Conservation (phyloP, 176 grass and related monocot species). For the Poa pratensis region DNA sequence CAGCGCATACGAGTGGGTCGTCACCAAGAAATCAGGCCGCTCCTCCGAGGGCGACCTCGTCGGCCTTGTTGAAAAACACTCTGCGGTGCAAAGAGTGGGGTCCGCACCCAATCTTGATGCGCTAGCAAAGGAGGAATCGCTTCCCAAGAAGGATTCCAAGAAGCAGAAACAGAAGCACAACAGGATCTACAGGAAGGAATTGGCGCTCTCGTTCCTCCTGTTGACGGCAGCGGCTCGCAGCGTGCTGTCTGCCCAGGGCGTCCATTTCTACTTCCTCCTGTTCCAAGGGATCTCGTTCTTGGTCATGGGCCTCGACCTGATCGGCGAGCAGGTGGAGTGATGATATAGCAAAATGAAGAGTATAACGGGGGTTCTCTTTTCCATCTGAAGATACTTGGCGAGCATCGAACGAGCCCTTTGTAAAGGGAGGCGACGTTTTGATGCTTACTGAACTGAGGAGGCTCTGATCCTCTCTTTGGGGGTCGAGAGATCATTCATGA, state of each 20-base stretch:
- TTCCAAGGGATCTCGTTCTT: slow-evolving; percentile 80
- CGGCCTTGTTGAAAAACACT: slow-evolving; percentile 54
- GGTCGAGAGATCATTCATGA: slow-evolving; percentile 38
- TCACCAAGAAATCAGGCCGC: slow-evolving; percentile 87
- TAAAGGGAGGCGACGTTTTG: slow-evolving; percentile 43
- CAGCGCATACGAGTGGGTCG: slow-evolving; percentile 90
- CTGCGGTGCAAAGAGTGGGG: slow-evolving; percentile 52
- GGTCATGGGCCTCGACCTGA: slow-evolving; percentile 77
- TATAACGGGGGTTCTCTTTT: slow-evolving; percentile 34
- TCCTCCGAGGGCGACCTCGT: slow-evolving; percentile 66
- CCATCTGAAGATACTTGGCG: slow-evolving; percentile 48
- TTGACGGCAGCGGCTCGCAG: slow-evolving; percentile 71
- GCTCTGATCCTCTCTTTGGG: slow-evolving; percentile 38
- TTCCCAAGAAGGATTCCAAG: slow-evolving; percentile 60
- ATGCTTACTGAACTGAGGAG: slow-evolving; percentile 22
- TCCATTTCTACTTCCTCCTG: slow-evolving; percentile 85
- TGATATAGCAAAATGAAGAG: slow-evolving; percentile 16
- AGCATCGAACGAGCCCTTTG: slow-evolving; percentile 52
- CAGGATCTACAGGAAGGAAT: slow-evolving; percentile 82
- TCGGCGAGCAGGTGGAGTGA: slow-evolving; percentile 82
- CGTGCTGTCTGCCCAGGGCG: slow-evolving; percentile 72
- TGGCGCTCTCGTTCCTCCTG: slow-evolving; percentile 73
- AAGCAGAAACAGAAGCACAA: slow-evolving; percentile 61
- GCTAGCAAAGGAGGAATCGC: slow-evolving; percentile 48
- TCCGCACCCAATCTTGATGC: slow-evolving; percentile 51